Conservation (phyloP, 768 basidiomycete genomes). For the Nevesoporus exiguus region DNA sequence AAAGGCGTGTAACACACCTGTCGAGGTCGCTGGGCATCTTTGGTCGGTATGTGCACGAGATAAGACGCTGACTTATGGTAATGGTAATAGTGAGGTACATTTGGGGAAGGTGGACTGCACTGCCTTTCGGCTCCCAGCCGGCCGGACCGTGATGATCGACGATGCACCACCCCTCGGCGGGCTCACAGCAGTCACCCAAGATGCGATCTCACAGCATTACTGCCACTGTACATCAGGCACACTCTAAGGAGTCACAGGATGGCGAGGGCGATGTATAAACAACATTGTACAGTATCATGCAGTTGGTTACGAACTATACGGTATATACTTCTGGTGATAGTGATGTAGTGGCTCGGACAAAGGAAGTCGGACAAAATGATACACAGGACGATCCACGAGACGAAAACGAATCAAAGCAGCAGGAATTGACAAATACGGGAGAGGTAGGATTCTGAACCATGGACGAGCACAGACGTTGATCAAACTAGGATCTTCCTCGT, state of each 20-base stretch:
- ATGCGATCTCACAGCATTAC: constrained; percentile 14
- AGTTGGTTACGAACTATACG: constrained; percentile 28
- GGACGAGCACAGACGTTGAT: not conserved
- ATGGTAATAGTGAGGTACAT: constrained; percentile 24
- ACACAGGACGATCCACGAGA: constrained; percentile 24
- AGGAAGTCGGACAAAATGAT: constrained; percentile 15
- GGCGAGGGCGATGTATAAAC: constrained; percentile 24
- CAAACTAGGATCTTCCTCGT: constrained; percentile 31
- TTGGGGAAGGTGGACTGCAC: constrained; percentile 24
- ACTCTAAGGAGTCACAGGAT: constrained; percentile 8
- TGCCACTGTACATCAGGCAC: constrained; percentile 27
- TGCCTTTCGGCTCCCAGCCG: constrained; percentile 16
- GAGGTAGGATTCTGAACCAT: not conserved
- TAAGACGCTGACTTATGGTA: constrained; percentile 30
- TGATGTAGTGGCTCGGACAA: constrained; percentile 14
- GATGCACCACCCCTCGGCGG: not conserved
- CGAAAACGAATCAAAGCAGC: constrained; percentile 9
- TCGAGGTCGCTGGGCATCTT: constrained; percentile 56
- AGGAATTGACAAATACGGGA: not conserved
- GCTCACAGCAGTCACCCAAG: constrained; percentile 6
- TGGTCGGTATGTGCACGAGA: constrained; percentile 18
- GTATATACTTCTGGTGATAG: constrained; percentile 31
- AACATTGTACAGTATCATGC: constrained; percentile 34
- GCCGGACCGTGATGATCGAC: constrained; percentile 22
- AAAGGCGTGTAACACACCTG: constrained; percentile 42